Evolutionary conservation across 2,329 filamentous ascomycete genomes (phyloP), one percentile per base, ranked within the genome.

Genomic region (Blastomyces parvus): DNA sequence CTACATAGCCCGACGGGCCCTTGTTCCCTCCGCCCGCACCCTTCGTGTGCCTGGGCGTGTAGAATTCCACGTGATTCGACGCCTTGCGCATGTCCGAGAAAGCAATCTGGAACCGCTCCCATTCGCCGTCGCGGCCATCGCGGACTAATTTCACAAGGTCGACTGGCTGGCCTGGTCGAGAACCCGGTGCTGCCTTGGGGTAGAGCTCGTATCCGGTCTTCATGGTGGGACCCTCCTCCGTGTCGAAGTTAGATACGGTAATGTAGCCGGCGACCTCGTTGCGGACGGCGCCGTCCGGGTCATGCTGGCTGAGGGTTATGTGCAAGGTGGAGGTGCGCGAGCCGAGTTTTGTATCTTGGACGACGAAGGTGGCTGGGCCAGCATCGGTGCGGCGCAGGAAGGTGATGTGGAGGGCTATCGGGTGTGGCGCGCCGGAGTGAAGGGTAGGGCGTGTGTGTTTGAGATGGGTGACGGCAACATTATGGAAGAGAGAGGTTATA

Each of bases 211-310:
- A 89, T 22, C 76, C 72, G 0, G 85, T 88, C 19, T 76, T 71
- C 67, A 82, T 83, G 8, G 79, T 80, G 25, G 84, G 74, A 9
- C 88, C 88, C 3, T 77, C 73, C 70, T 89, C 87, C 1, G 78
- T 79, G 1, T 74, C 68, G 55, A 88, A 79, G 66, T 89, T 86
- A 27, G 82, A 81, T 66, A 89, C 82, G 7, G 86, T 89, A 65
- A 87, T 79, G 72, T 88, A 88, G 17, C 80, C 83, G 46, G 86
- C 79, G 27, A 88, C 81, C 71, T 86, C 86, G 67, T 85, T 81
- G 61, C 85, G 82, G 13, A 78, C 42, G 61, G 36, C 63, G 50
- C 63, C 67, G 65, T 61, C 65, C 67, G 74, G 48, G 78, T 74
- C 70, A 14, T 65, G 55, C 55, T 80, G 78, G 6, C 73, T 71